These are phyloP conservation scores for Boletus reticuloceps DNA, from an alignment of 768 basidiomycete species.

Conservation along the genomic window DNA sequence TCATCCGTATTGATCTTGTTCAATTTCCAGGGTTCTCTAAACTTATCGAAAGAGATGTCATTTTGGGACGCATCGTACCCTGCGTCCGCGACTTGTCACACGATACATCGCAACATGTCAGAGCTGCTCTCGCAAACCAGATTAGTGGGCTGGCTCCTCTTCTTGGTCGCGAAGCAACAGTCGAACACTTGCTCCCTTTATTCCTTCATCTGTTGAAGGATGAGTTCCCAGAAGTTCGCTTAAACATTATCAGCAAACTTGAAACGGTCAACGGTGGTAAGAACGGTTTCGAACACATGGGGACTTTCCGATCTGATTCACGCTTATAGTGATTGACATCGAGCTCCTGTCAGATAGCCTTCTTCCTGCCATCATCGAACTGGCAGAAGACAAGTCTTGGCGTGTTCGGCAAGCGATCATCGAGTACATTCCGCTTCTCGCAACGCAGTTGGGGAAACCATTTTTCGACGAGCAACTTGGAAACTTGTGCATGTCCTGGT, in stretches of 20 bases:
- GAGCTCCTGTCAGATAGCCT: constrained; percentile 92
- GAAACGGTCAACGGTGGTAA: constrained; percentile 91
- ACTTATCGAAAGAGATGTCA: constrained; percentile 89
- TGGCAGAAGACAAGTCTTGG: constrained; percentile 99
- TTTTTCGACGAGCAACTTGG: constrained; percentile 99
- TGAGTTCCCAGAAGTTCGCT: constrained; percentile 95
- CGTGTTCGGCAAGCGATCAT: constrained; percentile 99
- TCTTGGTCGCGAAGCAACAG: constrained; percentile 88
- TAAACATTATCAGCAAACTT: constrained; percentile 98
- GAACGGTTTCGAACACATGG: constrained; percentile 21
- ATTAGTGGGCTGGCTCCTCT: constrained; percentile 96
- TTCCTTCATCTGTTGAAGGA: constrained; percentile 97
- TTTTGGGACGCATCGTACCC: constrained; percentile 88
- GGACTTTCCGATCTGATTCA: constrained; percentile 7
- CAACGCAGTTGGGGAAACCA: constrained; percentile 92
- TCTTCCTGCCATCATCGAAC: constrained; percentile 94
- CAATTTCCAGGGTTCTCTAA: constrained; percentile 81
- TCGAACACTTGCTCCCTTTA: constrained; percentile 93
- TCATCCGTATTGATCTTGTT: constrained; percentile 6
- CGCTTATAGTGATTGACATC: constrained; percentile 88
- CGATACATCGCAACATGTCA: constrained; percentile 95
- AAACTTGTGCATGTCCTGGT: constrained; percentile 97
- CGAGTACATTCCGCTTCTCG: constrained; percentile 98
- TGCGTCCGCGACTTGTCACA: constrained; percentile 93
- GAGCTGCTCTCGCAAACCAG: constrained; percentile 93